These are phyloP conservation scores for Akebia trifoliata DNA, from an alignment of 164 flowering plant species.

Conservation along the genomic window DNA sequence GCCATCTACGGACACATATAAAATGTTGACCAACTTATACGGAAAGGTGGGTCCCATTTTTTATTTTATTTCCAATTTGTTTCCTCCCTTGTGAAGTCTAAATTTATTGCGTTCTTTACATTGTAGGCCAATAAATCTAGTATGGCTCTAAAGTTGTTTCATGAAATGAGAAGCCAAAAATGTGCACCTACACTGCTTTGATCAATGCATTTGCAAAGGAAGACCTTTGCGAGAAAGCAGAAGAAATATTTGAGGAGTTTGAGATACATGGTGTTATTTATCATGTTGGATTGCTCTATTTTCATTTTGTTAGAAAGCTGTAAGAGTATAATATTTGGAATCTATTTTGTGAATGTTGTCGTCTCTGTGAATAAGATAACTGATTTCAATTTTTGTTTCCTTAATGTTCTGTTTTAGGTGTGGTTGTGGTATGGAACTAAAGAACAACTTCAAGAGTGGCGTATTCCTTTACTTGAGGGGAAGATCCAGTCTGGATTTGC, in stretches of 20 bases:
- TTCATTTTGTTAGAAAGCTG: background rate
- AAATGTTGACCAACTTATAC: no score
- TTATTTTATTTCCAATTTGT: no score
- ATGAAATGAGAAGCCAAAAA: no score
- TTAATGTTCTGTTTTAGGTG: conserved; percentile 37
- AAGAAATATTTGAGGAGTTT: conserved; percentile 60
- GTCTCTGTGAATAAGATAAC: background rate
- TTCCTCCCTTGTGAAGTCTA: background rate
- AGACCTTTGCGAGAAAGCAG: conserved; percentile 85
- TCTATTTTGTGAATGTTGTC: background rate
- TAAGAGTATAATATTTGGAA: no score
- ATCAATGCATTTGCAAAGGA: conserved; percentile 84
- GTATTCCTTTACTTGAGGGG: conserved; percentile 89
- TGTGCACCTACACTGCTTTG: conserved; percentile 70
- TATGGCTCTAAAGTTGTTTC: conserved; percentile 64
- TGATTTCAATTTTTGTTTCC: no score
- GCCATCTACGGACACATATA: conserved; percentile 66
- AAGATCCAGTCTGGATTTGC: conserved; percentile 92
- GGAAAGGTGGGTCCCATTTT: no score
- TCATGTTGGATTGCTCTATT: background rate
- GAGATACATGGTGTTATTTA: conserved; percentile 4
- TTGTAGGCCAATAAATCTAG: conserved; percentile 58
- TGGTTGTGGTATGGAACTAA: conserved; percentile 81
- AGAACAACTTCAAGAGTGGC: conserved; percentile 85
- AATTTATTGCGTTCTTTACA: no score